Conservation (phyloP, 1,284 basidiomycete genomes). For the Ustilago tritici region DNA sequence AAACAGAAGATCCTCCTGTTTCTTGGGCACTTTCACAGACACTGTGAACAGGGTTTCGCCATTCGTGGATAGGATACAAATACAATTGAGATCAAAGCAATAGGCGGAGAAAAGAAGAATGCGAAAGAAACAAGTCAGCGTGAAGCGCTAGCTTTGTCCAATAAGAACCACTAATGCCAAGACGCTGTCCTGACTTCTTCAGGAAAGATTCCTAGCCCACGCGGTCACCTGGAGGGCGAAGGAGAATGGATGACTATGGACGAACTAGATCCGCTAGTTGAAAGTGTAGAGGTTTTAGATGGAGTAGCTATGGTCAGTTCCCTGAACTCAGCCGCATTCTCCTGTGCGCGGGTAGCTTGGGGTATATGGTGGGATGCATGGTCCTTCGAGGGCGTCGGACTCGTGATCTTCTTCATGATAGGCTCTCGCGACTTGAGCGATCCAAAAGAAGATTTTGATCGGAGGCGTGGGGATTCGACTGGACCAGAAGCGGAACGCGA, state of each 20-base stretch:
- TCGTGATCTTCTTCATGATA: slow-evolving; percentile 1
- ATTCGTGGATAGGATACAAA: not conserved
- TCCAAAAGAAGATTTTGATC: slow-evolving; percentile 17
- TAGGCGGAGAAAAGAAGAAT: not conserved
- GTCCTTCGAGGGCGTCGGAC: not conserved
- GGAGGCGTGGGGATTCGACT: slow-evolving; percentile 13
- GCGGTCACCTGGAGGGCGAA: not conserved
- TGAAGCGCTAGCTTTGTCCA: not conserved
- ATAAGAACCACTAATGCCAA: not conserved
- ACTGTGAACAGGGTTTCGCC: not conserved
- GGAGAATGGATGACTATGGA: slow-evolving; percentile 31
- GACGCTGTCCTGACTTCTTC: not conserved
- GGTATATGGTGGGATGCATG: not conserved
- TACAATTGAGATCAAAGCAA: slow-evolving; percentile 6
- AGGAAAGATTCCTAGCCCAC: not conserved
- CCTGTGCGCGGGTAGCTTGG: not conserved
- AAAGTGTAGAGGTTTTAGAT: slow-evolving; percentile 4
- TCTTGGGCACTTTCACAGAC: not conserved
- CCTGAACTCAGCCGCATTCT: not conserved
- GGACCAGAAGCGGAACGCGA: slow-evolving; percentile 42
- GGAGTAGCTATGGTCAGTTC: not conserved
- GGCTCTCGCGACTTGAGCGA: slow-evolving; percentile 8
- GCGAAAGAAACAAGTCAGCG: not conserved
- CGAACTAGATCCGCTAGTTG: slow-evolving; percentile 23
- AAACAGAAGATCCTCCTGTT: not conserved